A percentile compares a stretch with the other conserved stretches of the same genome.
Conservation (phyloP, 345 rosid genomes). For the Ricinus communis region DNA sequence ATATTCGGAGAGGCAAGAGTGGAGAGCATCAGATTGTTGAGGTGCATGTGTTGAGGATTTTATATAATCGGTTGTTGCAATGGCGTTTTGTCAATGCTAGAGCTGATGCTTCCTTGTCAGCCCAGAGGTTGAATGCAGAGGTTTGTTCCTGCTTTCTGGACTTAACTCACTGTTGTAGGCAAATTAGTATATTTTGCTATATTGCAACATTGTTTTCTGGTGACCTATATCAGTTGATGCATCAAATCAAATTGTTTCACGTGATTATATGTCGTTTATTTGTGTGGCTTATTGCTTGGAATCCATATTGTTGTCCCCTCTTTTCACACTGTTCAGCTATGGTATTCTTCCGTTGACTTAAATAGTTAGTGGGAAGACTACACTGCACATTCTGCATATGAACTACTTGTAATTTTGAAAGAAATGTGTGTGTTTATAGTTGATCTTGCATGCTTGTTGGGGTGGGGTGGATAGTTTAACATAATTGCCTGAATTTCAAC, state of each 20-base stretch:
- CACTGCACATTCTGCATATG: background rate
- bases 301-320: no score
- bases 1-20: conserved; percentile 64
- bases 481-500: no score
- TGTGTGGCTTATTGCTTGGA: background rate
- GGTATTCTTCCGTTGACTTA: background rate
- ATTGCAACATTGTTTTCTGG: background rate
- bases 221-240: background rate
- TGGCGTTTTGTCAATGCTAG: conserved; percentile 88
- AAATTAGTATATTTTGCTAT: background rate
- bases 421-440: no score
- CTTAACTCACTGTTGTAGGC: background rate
- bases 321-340: no score
- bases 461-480: no score
- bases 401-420: no score
- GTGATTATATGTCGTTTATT: background rate
- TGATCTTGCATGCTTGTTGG: no score
- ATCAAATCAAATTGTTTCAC: background rate
- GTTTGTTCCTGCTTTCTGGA: conserved; percentile 36
- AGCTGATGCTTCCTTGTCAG: conserved; percentile 52
- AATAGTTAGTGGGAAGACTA: background rate
- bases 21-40: conserved; percentile 64
- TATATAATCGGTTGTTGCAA: conserved; percentile 73
- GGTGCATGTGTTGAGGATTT: conserved; percentile 67
- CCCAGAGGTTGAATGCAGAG: conserved; percentile 67